A percentile compares a stretch with the other conserved stretches of the same genome.
phyloP scores from a whole-genome alignment of 2,329 filamentous ascomycete species.

The Colletotrichum tamarilloi region DNA sequence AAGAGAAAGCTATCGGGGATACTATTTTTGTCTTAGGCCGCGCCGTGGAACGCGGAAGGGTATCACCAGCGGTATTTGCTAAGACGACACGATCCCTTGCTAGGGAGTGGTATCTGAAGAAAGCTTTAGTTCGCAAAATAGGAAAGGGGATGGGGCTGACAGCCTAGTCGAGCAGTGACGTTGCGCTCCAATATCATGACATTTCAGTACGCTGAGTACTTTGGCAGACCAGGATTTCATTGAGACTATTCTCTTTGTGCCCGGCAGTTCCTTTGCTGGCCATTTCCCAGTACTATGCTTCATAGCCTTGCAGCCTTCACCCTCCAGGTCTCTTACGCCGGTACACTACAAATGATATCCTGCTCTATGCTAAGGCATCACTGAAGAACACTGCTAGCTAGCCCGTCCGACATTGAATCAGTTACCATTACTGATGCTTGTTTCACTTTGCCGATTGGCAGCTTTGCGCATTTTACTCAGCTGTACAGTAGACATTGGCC shows the following conservation, averaged over 20 bases:
- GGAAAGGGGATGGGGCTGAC: constrained; percentile 77
- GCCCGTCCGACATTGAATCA: not conserved
- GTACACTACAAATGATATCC: not conserved
- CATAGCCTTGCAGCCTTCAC: too few species aligned
- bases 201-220: not conserved
- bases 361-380: not conserved
- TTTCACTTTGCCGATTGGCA: not conserved
- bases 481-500: not conserved
- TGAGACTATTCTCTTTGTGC: not conserved
- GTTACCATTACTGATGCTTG: not conserved
- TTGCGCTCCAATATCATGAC: not conserved
- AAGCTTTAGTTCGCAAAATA: constrained; percentile 83
- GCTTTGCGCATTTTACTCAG: not conserved
- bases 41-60: constrained; percentile 78
- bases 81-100: constrained; percentile 81
- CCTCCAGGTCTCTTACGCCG: not conserved
- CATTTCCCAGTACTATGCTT: not conserved
- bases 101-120: constrained; percentile 85
- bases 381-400: too few species aligned
- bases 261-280: not conserved
- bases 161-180: constrained; percentile 2
- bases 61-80: constrained; percentile 79
- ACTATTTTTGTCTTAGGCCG: constrained; percentile 85
- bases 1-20: constrained; percentile 88
- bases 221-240: not conserved